Base-by-base conservation (phyloP, 306 rosid species). In the Alnus rubra region DNA sequence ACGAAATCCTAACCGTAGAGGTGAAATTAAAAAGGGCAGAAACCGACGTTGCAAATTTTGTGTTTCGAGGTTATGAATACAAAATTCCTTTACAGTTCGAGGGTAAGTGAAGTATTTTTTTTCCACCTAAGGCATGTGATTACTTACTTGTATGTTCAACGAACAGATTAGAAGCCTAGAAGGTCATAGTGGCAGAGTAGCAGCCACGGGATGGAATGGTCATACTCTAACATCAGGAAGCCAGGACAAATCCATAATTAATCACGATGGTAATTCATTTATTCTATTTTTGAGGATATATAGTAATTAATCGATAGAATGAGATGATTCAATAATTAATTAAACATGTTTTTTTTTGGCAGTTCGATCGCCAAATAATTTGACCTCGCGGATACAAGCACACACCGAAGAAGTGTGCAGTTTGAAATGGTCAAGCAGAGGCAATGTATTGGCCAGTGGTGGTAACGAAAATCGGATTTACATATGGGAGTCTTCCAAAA, bases 371-470 rank as follows among this genome's bases (percentile, higher is more conserved):
- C 75, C 84, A 56, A 80, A 44, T 62, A 86, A 84, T 69, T 81
- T 80, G 80, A 69, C 70, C 56, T 89, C 81, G 45, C 81, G 74
- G 55, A n/a, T 90, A 51, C 78, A 71, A 42, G 81, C 83, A 23
- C 97, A 92, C 72, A 55, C 12, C 50, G 90, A 87, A 76, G 96
- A 89, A 76, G 89, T 92, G 67, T 90, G 96, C 7, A 88, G 97
- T 44, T 84, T 92, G 78, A 92, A 88, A 87, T 92, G 97, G 97
- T 89, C 97, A 37, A 84, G 77, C 62, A 78, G 80, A 83, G 90
- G 96, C 48, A 90, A 83, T 51, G 64, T 86, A 31, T 85, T 92
- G 91, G 97, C 96, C 44, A 92, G 96, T 74, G 97, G 97, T 16
- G 97, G 97, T 74, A 92, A 90, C 51, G 97, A 92, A 5, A 92